These are phyloP conservation scores for Colletotrichum chrysophilum DNA, from an alignment of 2,329 filamentous ascomycete species.

Conservation along the genomic window DNA sequence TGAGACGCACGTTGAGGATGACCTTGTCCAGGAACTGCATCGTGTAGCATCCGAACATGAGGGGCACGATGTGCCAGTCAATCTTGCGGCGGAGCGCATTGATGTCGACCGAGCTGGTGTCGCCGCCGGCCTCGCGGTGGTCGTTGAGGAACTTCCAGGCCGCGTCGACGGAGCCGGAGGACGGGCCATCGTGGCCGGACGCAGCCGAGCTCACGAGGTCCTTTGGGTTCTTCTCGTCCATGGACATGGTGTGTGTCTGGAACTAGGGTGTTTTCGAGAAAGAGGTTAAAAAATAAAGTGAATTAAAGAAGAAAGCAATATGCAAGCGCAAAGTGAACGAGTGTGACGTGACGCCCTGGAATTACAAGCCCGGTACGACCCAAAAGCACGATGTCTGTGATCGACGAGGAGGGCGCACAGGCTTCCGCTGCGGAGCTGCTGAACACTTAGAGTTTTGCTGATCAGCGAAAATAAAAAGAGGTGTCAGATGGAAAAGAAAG, in stretches of 20 bases:
- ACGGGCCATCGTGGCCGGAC: conserved; percentile 7
- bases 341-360: background rate
- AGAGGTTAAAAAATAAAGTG: background rate
- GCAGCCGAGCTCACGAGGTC: conserved; percentile 18
- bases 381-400: background rate
- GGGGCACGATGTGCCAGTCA: conserved; percentile 63
- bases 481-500: background rate
- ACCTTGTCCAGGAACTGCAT: conserved; percentile 71
- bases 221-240: conserved; percentile 26
- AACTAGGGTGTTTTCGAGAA: background rate
- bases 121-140: conserved; percentile 40
- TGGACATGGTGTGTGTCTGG: conserved; percentile 25
- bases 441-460: background rate
- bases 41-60: conserved; percentile 68
- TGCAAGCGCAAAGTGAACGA: background rate
- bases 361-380: background rate
- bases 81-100: conserved; percentile 57
- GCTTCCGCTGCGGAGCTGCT: background rate
- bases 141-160: conserved; percentile 51
- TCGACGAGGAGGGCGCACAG: conserved; percentile 2
- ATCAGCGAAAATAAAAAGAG: background rate
- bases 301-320: background rate
- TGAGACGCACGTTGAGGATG: conserved; percentile 59
- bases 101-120: conserved; percentile 44
- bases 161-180: conserved; percentile 40